A percentile compares a stretch with the other conserved stretches of the same genome.
Conservation (phyloP, 305 asterid genomes). For the Coffea humblotiana region DNA sequence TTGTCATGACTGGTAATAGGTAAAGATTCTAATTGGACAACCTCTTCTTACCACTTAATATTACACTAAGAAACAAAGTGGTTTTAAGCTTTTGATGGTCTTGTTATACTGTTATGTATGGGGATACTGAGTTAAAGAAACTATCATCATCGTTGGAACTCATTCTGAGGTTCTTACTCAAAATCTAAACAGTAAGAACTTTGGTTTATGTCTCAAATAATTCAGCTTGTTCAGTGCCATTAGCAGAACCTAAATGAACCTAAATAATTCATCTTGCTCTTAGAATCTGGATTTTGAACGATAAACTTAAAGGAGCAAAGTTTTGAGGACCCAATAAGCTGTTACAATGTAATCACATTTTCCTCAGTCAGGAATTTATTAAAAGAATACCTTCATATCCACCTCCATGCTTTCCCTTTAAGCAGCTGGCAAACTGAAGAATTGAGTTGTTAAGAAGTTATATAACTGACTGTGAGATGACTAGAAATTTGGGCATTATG, state of each 20-base stretch:
- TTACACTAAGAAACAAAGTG: background rate
- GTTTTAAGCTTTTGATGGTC: background rate
- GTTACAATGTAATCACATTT: too few species aligned
- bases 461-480: background rate
- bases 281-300: background rate
- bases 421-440: background rate
- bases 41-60: background rate
- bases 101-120: background rate
- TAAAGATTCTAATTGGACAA: slow-evolving; percentile 16
- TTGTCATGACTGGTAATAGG: slow-evolving; percentile 47
- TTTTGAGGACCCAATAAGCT: background rate
- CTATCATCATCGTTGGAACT: background rate
- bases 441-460: background rate
- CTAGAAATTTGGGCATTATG: background rate
- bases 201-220: background rate
- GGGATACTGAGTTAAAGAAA: background rate
- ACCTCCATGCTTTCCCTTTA: too few species aligned
- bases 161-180: background rate
- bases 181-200: background rate
- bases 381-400: background rate
- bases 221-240: background rate
- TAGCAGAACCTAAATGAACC: background rate
- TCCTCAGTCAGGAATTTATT: background rate
- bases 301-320: background rate
- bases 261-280: background rate